A percentile compares a stretch with the other conserved stretches of the same genome.
These are phyloP conservation scores for Monilinia fructicola DNA, from an alignment of 2,329 filamentous ascomycete species.

Conservation along the genomic window DNA sequence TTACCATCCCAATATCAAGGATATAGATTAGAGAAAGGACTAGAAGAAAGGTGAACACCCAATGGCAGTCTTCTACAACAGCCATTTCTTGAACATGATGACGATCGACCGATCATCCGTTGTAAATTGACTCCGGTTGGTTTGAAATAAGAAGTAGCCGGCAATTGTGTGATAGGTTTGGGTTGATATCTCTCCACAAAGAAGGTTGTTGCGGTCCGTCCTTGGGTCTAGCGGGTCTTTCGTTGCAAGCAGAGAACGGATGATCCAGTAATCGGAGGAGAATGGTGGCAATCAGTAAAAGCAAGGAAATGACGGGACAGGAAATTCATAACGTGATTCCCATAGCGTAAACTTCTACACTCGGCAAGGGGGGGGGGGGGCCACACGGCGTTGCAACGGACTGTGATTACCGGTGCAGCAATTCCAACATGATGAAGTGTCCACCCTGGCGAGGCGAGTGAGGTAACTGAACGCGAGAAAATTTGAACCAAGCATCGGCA, in stretches of 20 bases:
- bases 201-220: slow-evolving; percentile 27
- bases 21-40: slow-evolving; percentile 24
- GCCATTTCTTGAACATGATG: slow-evolving; percentile 5
- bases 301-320: slow-evolving; percentile 32
- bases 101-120: slow-evolving; percentile 18
- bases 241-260: slow-evolving; percentile 26
- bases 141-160: slow-evolving; percentile 24
- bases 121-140: slow-evolving; percentile 30
- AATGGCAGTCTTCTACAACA: slow-evolving; percentile 12
- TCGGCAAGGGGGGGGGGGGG: slow-evolving; percentile 25
- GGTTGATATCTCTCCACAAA: slow-evolving; percentile 26
- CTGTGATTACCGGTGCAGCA: slow-evolving; percentile 23
- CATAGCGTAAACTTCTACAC: slow-evolving; percentile 29
- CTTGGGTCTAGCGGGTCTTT: slow-evolving; percentile 27
- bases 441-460: slow-evolving; percentile 31
- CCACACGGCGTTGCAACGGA: slow-evolving; percentile 28
- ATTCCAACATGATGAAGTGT: slow-evolving; percentile 29
- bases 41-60: slow-evolving; percentile 14
- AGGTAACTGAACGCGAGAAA: slow-evolving; percentile 17
- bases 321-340: slow-evolving; percentile 39
- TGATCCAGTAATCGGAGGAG: slow-evolving; percentile 30
- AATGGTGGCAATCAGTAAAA: slow-evolving; percentile 26
- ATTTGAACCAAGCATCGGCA: slow-evolving; percentile 21
- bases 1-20: slow-evolving; percentile 21
- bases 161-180: slow-evolving; percentile 31